These are phyloP conservation scores for Psophocarpus tetragonolobus DNA, from an alignment of 306 rosid species.

Conservation along the genomic window DNA sequence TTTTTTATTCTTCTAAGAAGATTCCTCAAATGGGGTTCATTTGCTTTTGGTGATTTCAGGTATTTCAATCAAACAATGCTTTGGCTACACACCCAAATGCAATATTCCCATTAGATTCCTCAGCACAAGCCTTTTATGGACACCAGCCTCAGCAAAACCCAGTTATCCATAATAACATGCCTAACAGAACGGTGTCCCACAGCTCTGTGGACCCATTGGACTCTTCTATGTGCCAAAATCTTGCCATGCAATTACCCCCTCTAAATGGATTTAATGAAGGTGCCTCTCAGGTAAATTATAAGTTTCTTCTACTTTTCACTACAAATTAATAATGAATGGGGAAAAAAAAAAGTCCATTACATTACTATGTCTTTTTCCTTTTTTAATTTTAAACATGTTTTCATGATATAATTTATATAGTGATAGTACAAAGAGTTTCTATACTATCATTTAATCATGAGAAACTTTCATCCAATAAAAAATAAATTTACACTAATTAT, in stretches of 20 bases:
- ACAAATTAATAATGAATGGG: neutral
- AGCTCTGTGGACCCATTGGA: conserved; percentile 67
- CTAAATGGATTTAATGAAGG: conserved; percentile 45
- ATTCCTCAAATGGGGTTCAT: conserved; percentile 31
- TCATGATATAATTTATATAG: neutral
- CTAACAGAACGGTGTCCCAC: conserved; percentile 51
- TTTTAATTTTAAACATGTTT: neutral
- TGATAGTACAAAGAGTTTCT: too few species aligned
- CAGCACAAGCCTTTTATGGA: conserved; percentile 65
- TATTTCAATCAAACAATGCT: conserved; percentile 63
- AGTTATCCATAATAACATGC: conserved; percentile 47
- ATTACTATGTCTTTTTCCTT: neutral
- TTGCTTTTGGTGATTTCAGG: conserved; percentile 47
- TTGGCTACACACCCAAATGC: conserved; percentile 48
- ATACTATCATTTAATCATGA: too few species aligned
- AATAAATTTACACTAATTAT: too few species aligned
- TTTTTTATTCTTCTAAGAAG: neutral
- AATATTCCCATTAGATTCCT: conserved; percentile 75
- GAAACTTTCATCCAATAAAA: too few species aligned
- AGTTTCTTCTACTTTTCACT: neutral
- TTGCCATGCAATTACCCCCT: conserved; percentile 60
- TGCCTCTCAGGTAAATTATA: conserved; percentile 69
- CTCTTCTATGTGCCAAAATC: conserved; percentile 56
- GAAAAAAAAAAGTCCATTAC: neutral
- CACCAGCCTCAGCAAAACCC: conserved; percentile 60